A percentile compares a stretch with the other conserved stretches of the same genome.
Evolutionary conservation across 2,329 filamentous ascomycete genomes (phyloP).

Genomic region (Sphaerulina musiva): DNA sequence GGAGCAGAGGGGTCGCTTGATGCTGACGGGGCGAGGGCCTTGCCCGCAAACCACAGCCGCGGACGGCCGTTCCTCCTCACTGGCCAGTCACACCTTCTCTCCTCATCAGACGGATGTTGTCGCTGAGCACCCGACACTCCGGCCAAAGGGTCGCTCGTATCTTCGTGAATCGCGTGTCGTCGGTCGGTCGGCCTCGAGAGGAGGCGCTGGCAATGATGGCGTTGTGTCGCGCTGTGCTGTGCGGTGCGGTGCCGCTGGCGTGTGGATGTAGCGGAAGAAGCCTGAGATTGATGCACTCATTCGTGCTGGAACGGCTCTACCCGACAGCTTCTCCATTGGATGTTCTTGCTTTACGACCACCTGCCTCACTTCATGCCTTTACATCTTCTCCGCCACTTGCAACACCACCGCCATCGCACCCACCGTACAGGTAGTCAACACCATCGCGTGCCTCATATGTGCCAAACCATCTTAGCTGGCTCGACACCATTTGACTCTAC

Average conservation of each 20-base stretch:
- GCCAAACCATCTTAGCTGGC: not conserved
- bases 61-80: constrained; percentile 17
- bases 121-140: not conserved
- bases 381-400: not conserved
- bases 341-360: too few relatives aligned
- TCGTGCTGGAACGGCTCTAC: not conserved
- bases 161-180: not conserved
- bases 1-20: not conserved
- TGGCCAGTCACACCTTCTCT: constrained; percentile 6
- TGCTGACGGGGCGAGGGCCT: not conserved
- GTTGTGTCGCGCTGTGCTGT: not conserved
- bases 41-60: not conserved
- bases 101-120: constrained; percentile 15
- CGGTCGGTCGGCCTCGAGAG: not conserved
- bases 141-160: not conserved
- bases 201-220: not conserved
- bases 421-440: not conserved
- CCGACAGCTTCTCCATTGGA: not conserved
- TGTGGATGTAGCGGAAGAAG: constrained; percentile 6
- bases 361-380: not conserved
- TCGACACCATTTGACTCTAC: not conserved
- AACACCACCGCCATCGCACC: not conserved
- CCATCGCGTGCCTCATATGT: not conserved
- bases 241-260: not conserved
- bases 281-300: constrained; percentile 1